These are phyloP conservation scores for Phaeosphaeriaceae sp. DNA, from an alignment of 2,329 filamentous ascomycete species.

Conservation along the genomic window DNA sequence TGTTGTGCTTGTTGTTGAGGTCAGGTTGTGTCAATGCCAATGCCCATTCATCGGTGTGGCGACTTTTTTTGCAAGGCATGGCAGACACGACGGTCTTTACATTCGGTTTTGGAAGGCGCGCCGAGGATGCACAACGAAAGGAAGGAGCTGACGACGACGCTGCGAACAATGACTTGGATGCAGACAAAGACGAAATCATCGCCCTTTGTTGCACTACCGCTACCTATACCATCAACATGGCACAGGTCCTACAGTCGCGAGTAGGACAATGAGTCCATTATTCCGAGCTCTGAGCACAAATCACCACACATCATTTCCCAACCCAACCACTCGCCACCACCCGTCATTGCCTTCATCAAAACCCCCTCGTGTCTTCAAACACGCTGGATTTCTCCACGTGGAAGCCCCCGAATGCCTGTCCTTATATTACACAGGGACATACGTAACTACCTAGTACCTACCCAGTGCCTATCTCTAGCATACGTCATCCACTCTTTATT, in stretches of 20 bases:
- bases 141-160: conserved; percentile 7
- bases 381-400: not conserved
- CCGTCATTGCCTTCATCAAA: not conserved
- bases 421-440: too few species aligned
- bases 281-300: not conserved
- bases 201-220: not conserved
- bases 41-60: not conserved
- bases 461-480: too few species aligned
- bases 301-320: not conserved
- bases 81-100: not conserved
- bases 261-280: not conserved
- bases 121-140: conserved; percentile 7
- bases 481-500: too few species aligned
- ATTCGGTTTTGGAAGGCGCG: conserved; percentile 2
- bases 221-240: too few species aligned
- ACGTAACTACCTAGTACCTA: too few species aligned
- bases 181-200: too few species aligned
- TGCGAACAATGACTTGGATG: not conserved
- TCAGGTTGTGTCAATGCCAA: conserved; percentile 4
- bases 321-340: too few species aligned
- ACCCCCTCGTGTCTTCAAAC: conserved; percentile 1
- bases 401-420: not conserved
- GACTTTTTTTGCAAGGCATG: not conserved
- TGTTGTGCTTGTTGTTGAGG: not conserved
- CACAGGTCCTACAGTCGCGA: not conserved